These are phyloP conservation scores for Mortierella sp. DNA, from an alignment of 371 early-diverging fungal genomes.

Conservation along the genomic window DNA sequence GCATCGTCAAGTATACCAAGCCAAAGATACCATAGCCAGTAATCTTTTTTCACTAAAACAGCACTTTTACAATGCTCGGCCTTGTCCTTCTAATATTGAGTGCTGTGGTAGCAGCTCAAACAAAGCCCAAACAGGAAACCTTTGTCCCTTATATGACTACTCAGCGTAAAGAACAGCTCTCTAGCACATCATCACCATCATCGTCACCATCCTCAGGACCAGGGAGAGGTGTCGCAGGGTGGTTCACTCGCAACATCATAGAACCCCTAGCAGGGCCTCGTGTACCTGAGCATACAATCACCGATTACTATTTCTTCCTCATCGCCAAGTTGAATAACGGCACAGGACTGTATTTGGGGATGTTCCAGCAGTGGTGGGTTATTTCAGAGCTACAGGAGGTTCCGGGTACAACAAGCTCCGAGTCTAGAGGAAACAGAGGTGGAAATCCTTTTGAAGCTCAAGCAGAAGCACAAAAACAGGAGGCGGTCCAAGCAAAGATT, in stretches of 20 bases:
- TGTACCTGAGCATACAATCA: constrained; percentile 40
- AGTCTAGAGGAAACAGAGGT: neutral
- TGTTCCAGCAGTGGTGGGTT: constrained; percentile 40
- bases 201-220: neutral
- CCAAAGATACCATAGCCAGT: too few relatives aligned
- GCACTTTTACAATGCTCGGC: constrained; percentile 19
- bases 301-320: constrained; percentile 37
- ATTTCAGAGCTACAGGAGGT: constrained; percentile 39
- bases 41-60: too few relatives aligned
- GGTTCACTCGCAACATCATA: constrained; percentile 45
- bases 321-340: constrained; percentile 39
- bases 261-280: constrained; percentile 32
- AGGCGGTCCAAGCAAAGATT: constrained; percentile 39
- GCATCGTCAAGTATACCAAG: too few relatives aligned
- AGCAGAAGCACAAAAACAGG: constrained; percentile 23
- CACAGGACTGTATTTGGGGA: constrained; percentile 34
- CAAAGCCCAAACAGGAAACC: constrained; percentile 40
- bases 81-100: constrained; percentile 27
- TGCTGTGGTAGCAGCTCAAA: constrained; percentile 40
- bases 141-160: constrained; percentile 34
- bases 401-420: neutral
- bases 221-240: constrained; percentile 25
- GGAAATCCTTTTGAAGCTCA: constrained; percentile 10
- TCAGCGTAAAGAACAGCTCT: constrained; percentile 19
- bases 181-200: neutral